Percentiles rank a stretch among this genome's conserved stretches.
Conservation (phyloP, 2,329 filamentous ascomycete genomes). For the Colletotrichum horii region DNA sequence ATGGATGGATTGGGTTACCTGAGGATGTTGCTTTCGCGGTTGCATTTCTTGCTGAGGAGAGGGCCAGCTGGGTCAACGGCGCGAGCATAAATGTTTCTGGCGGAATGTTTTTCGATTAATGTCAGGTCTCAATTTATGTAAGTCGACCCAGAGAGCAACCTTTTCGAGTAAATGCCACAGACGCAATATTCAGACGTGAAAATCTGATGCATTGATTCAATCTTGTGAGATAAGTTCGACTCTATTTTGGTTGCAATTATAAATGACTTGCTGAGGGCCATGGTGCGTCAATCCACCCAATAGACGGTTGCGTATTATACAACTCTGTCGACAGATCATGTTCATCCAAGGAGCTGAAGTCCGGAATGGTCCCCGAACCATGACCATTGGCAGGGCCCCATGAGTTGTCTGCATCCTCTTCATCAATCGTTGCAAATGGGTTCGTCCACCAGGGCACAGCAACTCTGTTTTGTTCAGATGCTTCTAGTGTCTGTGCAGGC, state of each 20-base stretch:
- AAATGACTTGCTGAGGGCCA: not conserved
- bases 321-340: not conserved
- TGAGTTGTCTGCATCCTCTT: not conserved
- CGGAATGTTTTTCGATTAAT: constrained; percentile 8
- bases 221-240: not conserved
- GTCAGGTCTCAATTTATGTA: not conserved
- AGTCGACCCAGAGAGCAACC: not conserved
- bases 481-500: not conserved
- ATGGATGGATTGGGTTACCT: constrained; percentile 43
- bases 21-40: constrained; percentile 54
- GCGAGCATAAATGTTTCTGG: constrained; percentile 33
- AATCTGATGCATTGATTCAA: not conserved
- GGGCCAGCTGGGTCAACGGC: constrained; percentile 54
- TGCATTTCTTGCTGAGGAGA: constrained; percentile 47
- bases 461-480: not conserved
- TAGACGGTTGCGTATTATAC: not conserved
- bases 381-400: not conserved
- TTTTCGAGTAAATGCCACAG: accelerated
- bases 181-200: not conserved
- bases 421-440: not conserved
- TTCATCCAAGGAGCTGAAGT: not conserved
- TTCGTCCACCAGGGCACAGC: not conserved
- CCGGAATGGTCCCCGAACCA: not conserved
- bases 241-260: not conserved
- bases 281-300: not conserved